Conservation (phyloP, 441 rosid genomes). For the Adansonia gregorii region DNA sequence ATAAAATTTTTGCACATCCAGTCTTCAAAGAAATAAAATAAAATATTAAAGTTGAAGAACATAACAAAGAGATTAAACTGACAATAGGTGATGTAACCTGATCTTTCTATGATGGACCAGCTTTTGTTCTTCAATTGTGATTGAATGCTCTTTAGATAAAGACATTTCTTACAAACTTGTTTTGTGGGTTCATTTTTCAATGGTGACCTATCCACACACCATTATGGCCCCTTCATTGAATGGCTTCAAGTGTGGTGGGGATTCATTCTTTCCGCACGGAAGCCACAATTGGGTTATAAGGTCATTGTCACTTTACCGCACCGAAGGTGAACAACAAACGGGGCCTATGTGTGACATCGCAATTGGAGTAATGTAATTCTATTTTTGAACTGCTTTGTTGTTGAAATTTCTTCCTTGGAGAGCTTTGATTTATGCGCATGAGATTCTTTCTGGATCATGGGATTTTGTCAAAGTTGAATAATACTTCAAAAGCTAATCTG, state of each 20-base stretch:
- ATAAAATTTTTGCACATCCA: background rate
- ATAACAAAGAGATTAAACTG: background rate
- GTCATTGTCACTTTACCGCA: background rate
- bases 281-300: background rate
- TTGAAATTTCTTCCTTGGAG: background rate
- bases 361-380: background rate
- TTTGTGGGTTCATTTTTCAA: constrained; percentile 7
- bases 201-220: background rate
- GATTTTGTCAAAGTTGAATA: background rate
- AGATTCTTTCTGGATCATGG: background rate
- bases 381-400: background rate
- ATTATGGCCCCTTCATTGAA: background rate
- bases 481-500: background rate
- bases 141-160: background rate
- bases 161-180: constrained; percentile 6
- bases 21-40: constrained; percentile 12
- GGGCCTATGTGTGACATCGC: background rate
- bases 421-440: background rate
- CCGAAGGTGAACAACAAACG: background rate
- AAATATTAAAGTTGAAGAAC: background rate
- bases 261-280: background rate
- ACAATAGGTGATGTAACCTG: background rate
- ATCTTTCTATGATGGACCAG: background rate
- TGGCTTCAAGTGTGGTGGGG: constrained; percentile 7
- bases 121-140: background rate